phyloP scores from a whole-genome alignment of 805 yeast species.

The Zygosaccharomyces gambellarensis region DNA sequence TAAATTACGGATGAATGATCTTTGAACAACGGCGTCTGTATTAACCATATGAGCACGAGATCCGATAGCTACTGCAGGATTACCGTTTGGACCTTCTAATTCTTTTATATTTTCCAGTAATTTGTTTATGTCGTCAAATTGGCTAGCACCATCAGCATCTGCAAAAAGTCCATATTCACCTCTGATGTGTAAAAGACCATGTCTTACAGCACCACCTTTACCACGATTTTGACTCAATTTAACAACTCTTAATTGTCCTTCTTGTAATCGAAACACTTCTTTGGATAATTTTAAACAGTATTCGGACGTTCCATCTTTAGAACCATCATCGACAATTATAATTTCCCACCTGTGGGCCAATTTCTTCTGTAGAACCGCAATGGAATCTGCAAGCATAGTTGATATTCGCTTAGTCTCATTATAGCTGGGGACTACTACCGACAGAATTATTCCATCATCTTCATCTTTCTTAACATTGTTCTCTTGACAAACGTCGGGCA shows the following conservation, averaged over 20 bases:
- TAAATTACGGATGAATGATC: slow-evolving; percentile 82
- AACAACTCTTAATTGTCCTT: slow-evolving; percentile 67
- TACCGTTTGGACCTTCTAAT: slow-evolving; percentile 23
- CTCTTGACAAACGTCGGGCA: slow-evolving; percentile 20
- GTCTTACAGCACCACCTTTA: slow-evolving; percentile 95
- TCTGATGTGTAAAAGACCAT: slow-evolving; percentile 72
- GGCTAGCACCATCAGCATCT: slow-evolving; percentile 96
- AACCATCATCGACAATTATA: slow-evolving; percentile 87
- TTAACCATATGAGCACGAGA: slow-evolving; percentile 95
- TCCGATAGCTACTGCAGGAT: slow-evolving; percentile 73
- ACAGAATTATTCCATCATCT: slow-evolving; percentile 45
- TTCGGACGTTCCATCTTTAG: slow-evolving; percentile 70
- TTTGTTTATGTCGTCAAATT: slow-evolving; percentile 61
- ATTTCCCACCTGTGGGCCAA: slow-evolving; percentile 51
- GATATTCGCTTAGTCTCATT: slow-evolving; percentile 76
- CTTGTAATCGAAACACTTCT: slow-evolving; percentile 41
- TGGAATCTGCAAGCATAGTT: slow-evolving; percentile 65
- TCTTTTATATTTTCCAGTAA: slow-evolving; percentile 43
- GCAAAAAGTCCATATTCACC: slow-evolving; percentile 82
- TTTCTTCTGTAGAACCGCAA: slow-evolving; percentile 44
- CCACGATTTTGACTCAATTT: slow-evolving; percentile 75
- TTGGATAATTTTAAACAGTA: slow-evolving; percentile 60
- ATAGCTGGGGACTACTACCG: slow-evolving; percentile 89
- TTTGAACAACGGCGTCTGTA: slow-evolving; percentile 93
- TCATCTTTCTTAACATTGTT: not conserved